Conservation (phyloP, 1,284 basidiomycete genomes). For the Cryptococcus wingfieldii region DNA sequence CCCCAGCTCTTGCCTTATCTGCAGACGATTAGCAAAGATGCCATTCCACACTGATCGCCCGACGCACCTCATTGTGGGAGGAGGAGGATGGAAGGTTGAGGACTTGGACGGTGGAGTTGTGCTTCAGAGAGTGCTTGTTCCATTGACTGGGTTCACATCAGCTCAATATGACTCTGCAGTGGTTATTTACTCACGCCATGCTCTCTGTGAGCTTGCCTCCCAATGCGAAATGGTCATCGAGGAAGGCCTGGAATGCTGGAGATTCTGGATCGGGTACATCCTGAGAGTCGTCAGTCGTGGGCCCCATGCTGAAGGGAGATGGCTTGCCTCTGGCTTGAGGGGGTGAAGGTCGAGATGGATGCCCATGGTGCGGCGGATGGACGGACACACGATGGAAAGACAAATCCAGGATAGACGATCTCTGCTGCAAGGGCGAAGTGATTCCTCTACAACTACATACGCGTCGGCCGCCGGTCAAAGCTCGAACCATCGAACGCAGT, state of each 20-base stretch:
- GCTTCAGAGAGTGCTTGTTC: constrained; percentile 23
- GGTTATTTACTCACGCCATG: constrained; percentile 28
- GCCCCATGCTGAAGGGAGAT: neutral
- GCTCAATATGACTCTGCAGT: neutral
- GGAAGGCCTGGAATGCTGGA: constrained; percentile 28
- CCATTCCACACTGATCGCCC: neutral
- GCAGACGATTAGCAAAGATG: neutral
- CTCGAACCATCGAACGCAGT: no score
- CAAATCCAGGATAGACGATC: no score
- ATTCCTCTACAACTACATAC: no score
- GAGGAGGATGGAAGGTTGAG: constrained; percentile 21
- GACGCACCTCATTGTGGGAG: constrained; percentile 13
- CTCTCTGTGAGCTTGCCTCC: constrained; percentile 23
- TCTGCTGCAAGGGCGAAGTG: no score
- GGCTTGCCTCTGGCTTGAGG: constrained; percentile 10
- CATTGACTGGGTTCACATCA: constrained; percentile 21
- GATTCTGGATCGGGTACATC: constrained; percentile 26
- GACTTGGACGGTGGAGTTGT: constrained; percentile 28
- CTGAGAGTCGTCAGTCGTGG: constrained; percentile 9
- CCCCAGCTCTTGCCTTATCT: constrained; percentile 30
- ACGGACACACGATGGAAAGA: no score
- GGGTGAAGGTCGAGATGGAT: constrained; percentile 16
- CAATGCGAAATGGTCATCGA: constrained; percentile 28
- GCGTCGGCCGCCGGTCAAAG: no score
- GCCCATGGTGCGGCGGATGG: neutral